phyloP scores from a whole-genome alignment of 2,329 filamentous ascomycete species.

The Gnomoniopsis sp. region DNA sequence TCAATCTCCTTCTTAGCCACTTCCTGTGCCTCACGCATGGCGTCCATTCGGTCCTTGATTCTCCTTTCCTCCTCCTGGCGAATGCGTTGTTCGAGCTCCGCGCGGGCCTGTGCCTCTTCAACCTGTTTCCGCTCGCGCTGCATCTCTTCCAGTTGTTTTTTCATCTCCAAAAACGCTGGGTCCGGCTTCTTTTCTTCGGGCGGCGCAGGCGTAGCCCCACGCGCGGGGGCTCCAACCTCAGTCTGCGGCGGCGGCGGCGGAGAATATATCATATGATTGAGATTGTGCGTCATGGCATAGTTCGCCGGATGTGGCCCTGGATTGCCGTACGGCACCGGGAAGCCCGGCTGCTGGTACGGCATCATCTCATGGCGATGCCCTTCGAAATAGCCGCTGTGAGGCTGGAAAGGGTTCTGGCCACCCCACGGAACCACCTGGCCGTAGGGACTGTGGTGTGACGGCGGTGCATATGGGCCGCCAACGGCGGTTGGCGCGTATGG shows the following conservation, averaged over 20 bases:
- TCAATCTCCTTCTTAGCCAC: slow-evolving; percentile 46
- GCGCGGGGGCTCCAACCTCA: slow-evolving; percentile 37
- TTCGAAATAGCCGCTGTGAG: slow-evolving; percentile 36
- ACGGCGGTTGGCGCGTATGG: slow-evolving; percentile 46
- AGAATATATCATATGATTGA: slow-evolving; percentile 38
- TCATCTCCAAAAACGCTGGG: slow-evolving; percentile 58
- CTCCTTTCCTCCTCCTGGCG: slow-evolving; percentile 44
- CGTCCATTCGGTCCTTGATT: slow-evolving; percentile 32
- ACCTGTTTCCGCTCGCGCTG: slow-evolving; percentile 43
- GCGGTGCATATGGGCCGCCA: slow-evolving; percentile 36
- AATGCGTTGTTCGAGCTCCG: slow-evolving; percentile 41
- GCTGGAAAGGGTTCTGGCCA: slow-evolving; percentile 40
- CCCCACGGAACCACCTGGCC: slow-evolving; percentile 47
- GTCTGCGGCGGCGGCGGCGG: slow-evolving; percentile 39
- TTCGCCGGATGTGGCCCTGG: slow-evolving; percentile 20
- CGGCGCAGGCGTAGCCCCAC: slow-evolving; percentile 35
- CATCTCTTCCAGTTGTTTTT: slow-evolving; percentile 54
- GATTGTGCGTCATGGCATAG: slow-evolving; percentile 29
- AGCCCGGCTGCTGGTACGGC: slow-evolving; percentile 41
- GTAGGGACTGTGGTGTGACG: slow-evolving; percentile 27
- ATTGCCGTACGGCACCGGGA: slow-evolving; percentile 25
- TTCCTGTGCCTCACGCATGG: slow-evolving; percentile 38
- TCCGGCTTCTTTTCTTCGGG: slow-evolving; percentile 37
- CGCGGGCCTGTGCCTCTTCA: slow-evolving; percentile 42
- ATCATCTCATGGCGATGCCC: slow-evolving; percentile 46